Conservation (phyloP, 2,329 filamentous ascomycete species). For the Coniochaeta hoffmannii region DNA sequence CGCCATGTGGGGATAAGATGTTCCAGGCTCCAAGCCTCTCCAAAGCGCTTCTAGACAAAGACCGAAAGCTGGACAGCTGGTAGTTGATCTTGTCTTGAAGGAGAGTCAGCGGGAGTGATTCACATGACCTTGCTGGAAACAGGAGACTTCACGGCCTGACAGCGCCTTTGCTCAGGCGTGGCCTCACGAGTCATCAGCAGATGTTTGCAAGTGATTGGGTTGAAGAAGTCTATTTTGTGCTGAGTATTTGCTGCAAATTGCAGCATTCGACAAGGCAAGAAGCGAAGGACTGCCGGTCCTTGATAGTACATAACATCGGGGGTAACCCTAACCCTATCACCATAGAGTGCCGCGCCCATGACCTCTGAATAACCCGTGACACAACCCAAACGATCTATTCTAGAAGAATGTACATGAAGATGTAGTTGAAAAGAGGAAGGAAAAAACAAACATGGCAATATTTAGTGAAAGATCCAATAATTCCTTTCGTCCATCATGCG, state of each 20-base stretch:
- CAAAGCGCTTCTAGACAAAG: no score
- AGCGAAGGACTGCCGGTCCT: background rate
- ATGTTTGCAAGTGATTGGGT: background rate
- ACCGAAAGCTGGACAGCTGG: background rate
- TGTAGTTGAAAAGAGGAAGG: no score
- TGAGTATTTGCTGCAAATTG: background rate
- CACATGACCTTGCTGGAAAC: background rate
- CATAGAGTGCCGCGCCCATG: background rate
- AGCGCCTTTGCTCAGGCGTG: background rate
- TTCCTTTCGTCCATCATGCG: no score
- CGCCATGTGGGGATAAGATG: background rate
- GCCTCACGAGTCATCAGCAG: background rate
- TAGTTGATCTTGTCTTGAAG: background rate
- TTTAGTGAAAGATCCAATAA: background rate
- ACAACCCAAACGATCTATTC: background rate
- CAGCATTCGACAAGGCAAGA: background rate
- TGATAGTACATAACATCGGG: background rate
- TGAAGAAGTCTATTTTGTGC: background rate
- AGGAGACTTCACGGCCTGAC: background rate
- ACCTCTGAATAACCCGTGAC: background rate
- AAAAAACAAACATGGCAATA: no score
- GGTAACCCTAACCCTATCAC: background rate
- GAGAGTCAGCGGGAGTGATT: background rate
- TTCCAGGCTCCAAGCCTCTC: no score
- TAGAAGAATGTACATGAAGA: background rate